A percentile compares a stretch with the other conserved stretches of the same genome.
Evolutionary conservation across 2,329 filamentous ascomycete species (phyloP).

Genomic region (Hymenoscyphus fraxineus): DNA sequence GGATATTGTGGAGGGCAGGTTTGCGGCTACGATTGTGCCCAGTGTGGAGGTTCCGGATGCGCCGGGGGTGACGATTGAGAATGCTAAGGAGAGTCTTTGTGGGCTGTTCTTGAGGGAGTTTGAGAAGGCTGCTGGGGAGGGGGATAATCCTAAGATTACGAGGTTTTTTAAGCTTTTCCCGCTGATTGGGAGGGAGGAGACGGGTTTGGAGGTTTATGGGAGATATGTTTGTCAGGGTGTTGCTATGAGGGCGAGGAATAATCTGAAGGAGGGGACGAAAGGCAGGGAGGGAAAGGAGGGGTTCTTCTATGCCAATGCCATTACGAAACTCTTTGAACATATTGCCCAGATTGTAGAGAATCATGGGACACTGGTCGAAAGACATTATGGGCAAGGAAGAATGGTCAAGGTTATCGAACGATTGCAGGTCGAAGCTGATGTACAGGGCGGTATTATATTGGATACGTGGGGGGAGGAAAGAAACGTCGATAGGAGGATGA

Average conservation of each 20-base stretch:
- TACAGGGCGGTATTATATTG: constrained; percentile 91
- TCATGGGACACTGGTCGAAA: constrained; percentile 85
- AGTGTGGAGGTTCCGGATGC: constrained; percentile 93
- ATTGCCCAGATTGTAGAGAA: constrained; percentile 95
- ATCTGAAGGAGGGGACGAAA: constrained; percentile 66
- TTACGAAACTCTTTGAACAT: constrained; percentile 93
- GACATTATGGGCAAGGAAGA: constrained; percentile 87
- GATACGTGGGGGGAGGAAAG: constrained; percentile 95
- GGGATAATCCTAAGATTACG: constrained; percentile 85
- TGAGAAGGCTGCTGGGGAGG: constrained; percentile 81
- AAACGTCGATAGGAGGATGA: constrained; percentile 77
- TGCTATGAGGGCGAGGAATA: constrained; percentile 74
- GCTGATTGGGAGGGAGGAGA: constrained; percentile 81
- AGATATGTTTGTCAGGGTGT: constrained; percentile 95
- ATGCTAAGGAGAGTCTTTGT: constrained; percentile 84
- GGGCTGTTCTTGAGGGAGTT: constrained; percentile 91
- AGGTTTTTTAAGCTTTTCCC: constrained; percentile 98
- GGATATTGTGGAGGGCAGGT: constrained; percentile 75
- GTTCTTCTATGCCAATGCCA: constrained; percentile 85
- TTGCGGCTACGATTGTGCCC: constrained; percentile 88
- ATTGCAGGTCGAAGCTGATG: constrained; percentile 89
- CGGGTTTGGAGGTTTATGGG: constrained; percentile 91
- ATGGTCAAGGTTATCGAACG: constrained; percentile 94
- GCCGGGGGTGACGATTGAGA: constrained; percentile 80
- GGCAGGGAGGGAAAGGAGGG: constrained; percentile 64